A percentile compares a stretch with the other conserved stretches of the same genome.
Evolutionary conservation across 2,329 filamentous ascomycete genomes (phyloP).

Genomic region (Emergomyces africanus): DNA sequence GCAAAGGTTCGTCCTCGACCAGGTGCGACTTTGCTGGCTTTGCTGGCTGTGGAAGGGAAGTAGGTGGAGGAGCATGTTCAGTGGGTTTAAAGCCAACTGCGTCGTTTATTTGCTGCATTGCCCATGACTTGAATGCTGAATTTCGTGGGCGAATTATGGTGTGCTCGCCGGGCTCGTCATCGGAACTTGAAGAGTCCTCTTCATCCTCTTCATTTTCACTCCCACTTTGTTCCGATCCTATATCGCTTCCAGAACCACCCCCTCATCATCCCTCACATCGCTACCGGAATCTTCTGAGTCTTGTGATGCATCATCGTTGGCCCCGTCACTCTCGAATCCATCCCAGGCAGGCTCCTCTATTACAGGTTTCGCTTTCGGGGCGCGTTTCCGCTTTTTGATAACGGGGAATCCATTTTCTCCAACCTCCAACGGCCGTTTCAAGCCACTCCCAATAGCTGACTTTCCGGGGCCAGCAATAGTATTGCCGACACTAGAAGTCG

Average conservation of each 20-base stretch:
- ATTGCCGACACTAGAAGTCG: neutral
- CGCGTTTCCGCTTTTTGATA: conserved; percentile 60
- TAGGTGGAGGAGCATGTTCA: conserved; percentile 16
- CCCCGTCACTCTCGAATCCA: conserved; percentile 33
- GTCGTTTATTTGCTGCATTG: conserved; percentile 71
- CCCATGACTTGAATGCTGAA: conserved; percentile 89
- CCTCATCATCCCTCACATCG: conserved; percentile 8
- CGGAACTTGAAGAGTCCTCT: conserved; percentile 21
- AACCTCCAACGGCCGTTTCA: conserved; percentile 75
- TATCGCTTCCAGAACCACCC: conserved; percentile 20
- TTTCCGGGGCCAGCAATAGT: no score
- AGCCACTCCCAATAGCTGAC: conserved; percentile 51
- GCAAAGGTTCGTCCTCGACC: conserved; percentile 28
- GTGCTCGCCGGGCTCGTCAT: conserved; percentile 13
- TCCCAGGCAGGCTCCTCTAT: conserved; percentile 32
- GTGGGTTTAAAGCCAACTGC: conserved; percentile 56
- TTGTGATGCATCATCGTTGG: conserved; percentile 28
- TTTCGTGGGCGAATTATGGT: conserved; percentile 24
- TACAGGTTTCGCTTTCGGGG: conserved; percentile 16
- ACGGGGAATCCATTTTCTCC: conserved; percentile 69
- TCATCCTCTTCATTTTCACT: conserved; percentile 13
- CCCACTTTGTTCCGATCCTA: conserved; percentile 18
- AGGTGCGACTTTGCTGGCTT: conserved; percentile 22
- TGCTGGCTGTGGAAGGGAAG: conserved; percentile 18
- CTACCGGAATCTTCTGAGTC: conserved; percentile 21